Evolutionary conservation across 2,329 filamentous ascomycete species (phyloP), one percentile per base, ranked within the genome.

Genomic region (Aspergillus oerlinghausenensis): DNA sequence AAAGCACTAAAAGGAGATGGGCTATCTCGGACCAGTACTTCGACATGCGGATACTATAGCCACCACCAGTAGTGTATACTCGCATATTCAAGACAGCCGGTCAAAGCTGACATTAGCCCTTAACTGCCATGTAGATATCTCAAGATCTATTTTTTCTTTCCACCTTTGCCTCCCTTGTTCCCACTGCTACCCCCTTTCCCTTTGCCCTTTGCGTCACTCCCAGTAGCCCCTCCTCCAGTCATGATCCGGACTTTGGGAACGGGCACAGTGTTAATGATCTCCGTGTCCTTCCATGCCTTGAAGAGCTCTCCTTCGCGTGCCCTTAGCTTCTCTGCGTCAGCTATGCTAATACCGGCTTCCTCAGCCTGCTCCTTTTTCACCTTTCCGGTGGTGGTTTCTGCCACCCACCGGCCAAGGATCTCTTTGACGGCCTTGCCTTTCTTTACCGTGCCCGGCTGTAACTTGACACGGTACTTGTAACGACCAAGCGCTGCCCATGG

Each of bases 371-470:
- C 74, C 55, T 77, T 77, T 52, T 76, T 75, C 55, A 74, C 79
- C 53, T 78, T 79, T 26, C 68, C 70, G 0, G 68, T 69, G 1
- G 70, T 71, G 6, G 85, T 83, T 51, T 86, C 90, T 21, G 80
- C 74, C 62, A 88, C 82, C 92, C 93, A 97, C 58, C 84, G 83
- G 50, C 87, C 85, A n/a, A 97, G 75, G 32, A 97, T 88, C 74
- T 97, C 93, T 71, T 90, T 90, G 50, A 96, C 86, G 0, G 92
- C 92, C 72, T 97, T 97, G 9, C 94, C 93, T 77, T 96, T 96
- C 81, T 97, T 99, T 61, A 88, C 82, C 0, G 86, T 76, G 0
- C 94, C 94, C 0, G 94, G 94, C 75, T 97, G 94, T 65, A 99
- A 74, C 79, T 99, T 99, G 54, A 87, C 90, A 74, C 95, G 95